Percentiles rank a stretch among this genome's conserved stretches.
These are phyloP conservation scores for Cordyceps pruinosa DNA, from an alignment of 2,329 filamentous ascomycete genomes.

Conservation along the genomic window DNA sequence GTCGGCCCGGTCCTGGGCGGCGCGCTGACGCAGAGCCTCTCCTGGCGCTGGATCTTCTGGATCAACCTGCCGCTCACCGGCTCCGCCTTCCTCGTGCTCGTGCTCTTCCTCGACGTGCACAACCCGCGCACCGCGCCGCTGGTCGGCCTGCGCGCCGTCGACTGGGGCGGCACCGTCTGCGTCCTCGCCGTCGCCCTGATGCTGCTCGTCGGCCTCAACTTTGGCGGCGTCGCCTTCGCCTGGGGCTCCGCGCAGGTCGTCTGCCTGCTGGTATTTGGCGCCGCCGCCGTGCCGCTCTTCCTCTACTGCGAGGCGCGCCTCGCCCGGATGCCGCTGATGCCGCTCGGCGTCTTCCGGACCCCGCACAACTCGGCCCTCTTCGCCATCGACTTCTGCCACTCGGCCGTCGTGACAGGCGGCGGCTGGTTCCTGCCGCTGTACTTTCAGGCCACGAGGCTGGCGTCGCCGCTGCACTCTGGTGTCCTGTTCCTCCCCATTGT, in stretches of 20 bases:
- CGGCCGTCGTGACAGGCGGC: slow-evolving; percentile 45
- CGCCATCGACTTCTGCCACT: slow-evolving; percentile 37
- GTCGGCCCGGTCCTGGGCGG: slow-evolving; percentile 61
- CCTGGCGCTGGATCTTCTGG: slow-evolving; percentile 43
- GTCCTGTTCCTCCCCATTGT: slow-evolving; percentile 10
- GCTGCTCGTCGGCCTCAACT: slow-evolving; percentile 63
- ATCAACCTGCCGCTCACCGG: slow-evolving; percentile 50
- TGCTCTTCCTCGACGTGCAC: slow-evolving; percentile 59
- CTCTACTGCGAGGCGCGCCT: slow-evolving; percentile 56
- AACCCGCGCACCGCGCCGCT: slow-evolving; percentile 57
- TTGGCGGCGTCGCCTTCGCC: slow-evolving; percentile 56
- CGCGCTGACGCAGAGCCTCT: slow-evolving; percentile 53
- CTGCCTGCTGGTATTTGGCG: slow-evolving; percentile 55
- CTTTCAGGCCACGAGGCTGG: slow-evolving; percentile 60
- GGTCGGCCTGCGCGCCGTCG: slow-evolving; percentile 54
- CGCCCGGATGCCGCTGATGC: slow-evolving; percentile 62
- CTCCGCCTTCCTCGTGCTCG: slow-evolving; percentile 48
- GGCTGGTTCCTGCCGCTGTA: slow-evolving; percentile 70
- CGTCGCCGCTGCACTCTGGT: slow-evolving; percentile 19
- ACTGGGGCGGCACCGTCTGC: slow-evolving; percentile 53
- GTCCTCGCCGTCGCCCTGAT: slow-evolving; percentile 61
- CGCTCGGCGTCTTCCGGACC: slow-evolving; percentile 51
- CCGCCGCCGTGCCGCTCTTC: slow-evolving; percentile 42
- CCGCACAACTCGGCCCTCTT: slow-evolving; percentile 51
- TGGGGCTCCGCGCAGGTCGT: slow-evolving; percentile 57